Evolutionary conservation across 495 filamentous ascomycete genomes (phyloP).

Genomic region (Tuber microsphaerosporum): DNA sequence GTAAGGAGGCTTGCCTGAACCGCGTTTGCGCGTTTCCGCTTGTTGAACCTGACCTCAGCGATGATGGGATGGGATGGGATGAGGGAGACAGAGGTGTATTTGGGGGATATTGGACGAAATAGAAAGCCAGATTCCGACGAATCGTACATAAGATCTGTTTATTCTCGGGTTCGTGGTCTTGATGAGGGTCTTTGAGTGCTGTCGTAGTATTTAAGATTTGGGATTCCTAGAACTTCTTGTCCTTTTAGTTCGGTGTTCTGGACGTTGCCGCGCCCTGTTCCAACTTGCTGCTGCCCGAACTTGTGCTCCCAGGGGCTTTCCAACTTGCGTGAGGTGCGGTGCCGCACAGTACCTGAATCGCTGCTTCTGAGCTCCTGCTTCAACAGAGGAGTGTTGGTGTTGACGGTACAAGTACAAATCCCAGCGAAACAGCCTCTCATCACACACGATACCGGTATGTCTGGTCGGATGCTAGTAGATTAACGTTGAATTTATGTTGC

Average conservation of each 20-base stretch:
- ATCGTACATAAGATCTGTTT: not conserved
- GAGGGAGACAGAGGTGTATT: not conserved
- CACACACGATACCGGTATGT: not conserved
- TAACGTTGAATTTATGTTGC: not conserved
- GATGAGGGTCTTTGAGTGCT: not conserved
- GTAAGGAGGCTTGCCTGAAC: not conserved
- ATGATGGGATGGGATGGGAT: not conserved
- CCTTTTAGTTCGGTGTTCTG: not conserved
- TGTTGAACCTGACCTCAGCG: not conserved
- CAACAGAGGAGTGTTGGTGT: not conserved
- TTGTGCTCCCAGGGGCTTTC: not conserved
- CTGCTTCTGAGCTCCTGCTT: not conserved
- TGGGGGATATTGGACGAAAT: not conserved
- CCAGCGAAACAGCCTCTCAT: not conserved
- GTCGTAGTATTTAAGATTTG: not conserved
- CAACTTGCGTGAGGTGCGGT: not conserved
- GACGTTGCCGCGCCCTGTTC: not conserved
- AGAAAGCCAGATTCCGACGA: not conserved
- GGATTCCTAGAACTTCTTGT: not conserved
- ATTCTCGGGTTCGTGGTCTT: not conserved
- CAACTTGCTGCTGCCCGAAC: not conserved
- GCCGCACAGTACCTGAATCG: not conserved
- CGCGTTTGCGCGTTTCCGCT: not conserved
- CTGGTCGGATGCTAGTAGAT: not conserved
- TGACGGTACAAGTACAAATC: not conserved